Evolutionary conservation across 73 alveolate genomes (phyloP).

Genomic region (Paramecium octaurelia): DNA sequence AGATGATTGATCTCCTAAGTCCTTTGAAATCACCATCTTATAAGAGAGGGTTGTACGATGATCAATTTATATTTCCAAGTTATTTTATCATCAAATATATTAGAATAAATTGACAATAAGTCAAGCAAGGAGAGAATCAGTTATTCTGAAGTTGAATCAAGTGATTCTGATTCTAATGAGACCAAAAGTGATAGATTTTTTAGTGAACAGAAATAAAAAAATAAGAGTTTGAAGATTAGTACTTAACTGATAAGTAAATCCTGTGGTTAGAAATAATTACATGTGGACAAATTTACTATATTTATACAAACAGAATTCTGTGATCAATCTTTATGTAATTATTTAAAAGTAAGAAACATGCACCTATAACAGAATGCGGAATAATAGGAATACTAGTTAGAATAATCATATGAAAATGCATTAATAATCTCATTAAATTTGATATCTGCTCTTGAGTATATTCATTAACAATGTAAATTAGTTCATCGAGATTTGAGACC

Average conservation of each 20-base stretch:
- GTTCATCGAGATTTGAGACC: conserved; percentile 24
- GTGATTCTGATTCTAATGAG: neutral
- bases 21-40: neutral
- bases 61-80: neutral
- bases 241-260: neutral
- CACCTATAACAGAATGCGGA: neutral
- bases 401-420: neutral
- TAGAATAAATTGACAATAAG: neutral
- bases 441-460: neutral
- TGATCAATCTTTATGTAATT: neutral
- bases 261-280: neutral
- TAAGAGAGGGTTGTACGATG: neutral
- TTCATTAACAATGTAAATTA: conserved; percentile 13
- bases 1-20: neutral
- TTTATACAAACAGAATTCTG: neutral
- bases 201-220: neutral
- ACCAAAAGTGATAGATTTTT: neutral
- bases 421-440: neutral
- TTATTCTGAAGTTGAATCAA: conserved; percentile 1
- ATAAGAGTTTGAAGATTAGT: neutral
- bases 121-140: neutral
- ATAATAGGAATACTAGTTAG: neutral
- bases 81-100: neutral
- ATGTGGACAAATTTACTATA: neutral
- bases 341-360: neutral